Percentiles rank a stretch among this genome's conserved stretches.
Evolutionary conservation across 108 stramenopile genomes (phyloP).

Genomic region (Aurantiochytrium sp.): DNA sequence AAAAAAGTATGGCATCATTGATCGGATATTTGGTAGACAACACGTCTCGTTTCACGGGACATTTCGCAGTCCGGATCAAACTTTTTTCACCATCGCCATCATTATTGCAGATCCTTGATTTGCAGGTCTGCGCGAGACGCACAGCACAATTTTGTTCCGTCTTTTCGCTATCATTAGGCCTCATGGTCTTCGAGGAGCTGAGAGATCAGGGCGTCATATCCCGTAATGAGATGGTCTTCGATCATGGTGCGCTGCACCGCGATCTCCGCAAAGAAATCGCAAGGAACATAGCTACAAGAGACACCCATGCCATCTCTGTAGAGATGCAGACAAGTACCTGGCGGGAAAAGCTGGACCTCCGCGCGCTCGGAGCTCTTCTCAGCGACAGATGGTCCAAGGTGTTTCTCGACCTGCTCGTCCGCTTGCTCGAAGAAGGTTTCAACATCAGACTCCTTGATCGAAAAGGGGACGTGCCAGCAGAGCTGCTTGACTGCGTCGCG

Average conservation of each 20-base stretch:
- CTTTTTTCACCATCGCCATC: no score
- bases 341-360: conserved; percentile 42
- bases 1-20: no score
- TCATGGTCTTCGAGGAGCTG: conserved; percentile 53
- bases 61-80: no score
- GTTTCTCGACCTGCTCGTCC: conserved; percentile 20
- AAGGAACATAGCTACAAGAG: conserved; percentile 57
- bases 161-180: not conserved
- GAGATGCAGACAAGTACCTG: conserved; percentile 68
- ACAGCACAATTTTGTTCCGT: no score
- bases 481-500: conserved; percentile 51
- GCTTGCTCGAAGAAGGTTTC: not conserved
- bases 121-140: no score
- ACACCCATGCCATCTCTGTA: conserved; percentile 66
- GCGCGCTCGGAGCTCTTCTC: not conserved
- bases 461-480: conserved; percentile 18
- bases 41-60: no score
- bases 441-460: not conserved
- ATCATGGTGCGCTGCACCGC: conserved; percentile 70
- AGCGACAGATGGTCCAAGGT: not conserved
- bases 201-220: conserved; percentile 59
- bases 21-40: no score
- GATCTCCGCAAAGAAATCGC: not conserved
- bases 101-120: no score
- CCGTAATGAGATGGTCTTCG: conserved; percentile 64